Percentiles rank a stretch among this genome's conserved stretches.
Evolutionary conservation across 2,329 filamentous ascomycete species (phyloP).

Genomic region (Biscogniauxia marginata): DNA sequence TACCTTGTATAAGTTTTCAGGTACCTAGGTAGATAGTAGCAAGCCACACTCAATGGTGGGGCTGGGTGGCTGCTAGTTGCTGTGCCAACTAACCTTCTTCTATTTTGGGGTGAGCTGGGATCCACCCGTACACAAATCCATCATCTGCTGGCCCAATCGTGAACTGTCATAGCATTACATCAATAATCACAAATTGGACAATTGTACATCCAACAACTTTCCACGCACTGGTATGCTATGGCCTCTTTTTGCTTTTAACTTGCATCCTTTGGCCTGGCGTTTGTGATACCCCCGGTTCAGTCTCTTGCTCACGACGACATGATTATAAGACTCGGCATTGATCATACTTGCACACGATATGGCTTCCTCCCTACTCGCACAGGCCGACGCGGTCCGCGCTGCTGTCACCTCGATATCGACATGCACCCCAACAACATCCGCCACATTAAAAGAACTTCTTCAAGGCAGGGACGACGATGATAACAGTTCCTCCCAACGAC

Average conservation of each 20-base stretch:
- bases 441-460: slow-evolving; percentile 48
- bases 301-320: slow-evolving; percentile 28
- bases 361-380: slow-evolving; percentile 44
- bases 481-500: slow-evolving; percentile 28
- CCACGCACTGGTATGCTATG: slow-evolving; percentile 10
- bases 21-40: background rate
- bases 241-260: slow-evolving; percentile 14
- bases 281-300: slow-evolving; percentile 20
- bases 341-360: slow-evolving; percentile 30
- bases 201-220: slow-evolving; percentile 4
- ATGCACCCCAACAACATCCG: slow-evolving; percentile 51
- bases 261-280: slow-evolving; percentile 19
- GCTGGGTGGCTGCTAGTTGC: no score
- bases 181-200: slow-evolving; percentile 1
- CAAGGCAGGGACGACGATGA: slow-evolving; percentile 28
- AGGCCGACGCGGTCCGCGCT: slow-evolving; percentile 51
- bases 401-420: slow-evolving; percentile 52
- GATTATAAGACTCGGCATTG: slow-evolving; percentile 25
- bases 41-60: slow-evolving; percentile 9
- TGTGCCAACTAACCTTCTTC: slow-evolving; percentile 12
- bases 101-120: slow-evolving; percentile 6
- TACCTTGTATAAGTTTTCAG: no score
- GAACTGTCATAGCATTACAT: background rate
- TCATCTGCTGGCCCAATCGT: slow-evolving; percentile 1
- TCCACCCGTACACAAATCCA: slow-evolving; percentile 14